phyloP scores from a whole-genome alignment of 2,329 filamentous ascomycete genomes.

The Pseudocercospora pini-densiflorae region DNA sequence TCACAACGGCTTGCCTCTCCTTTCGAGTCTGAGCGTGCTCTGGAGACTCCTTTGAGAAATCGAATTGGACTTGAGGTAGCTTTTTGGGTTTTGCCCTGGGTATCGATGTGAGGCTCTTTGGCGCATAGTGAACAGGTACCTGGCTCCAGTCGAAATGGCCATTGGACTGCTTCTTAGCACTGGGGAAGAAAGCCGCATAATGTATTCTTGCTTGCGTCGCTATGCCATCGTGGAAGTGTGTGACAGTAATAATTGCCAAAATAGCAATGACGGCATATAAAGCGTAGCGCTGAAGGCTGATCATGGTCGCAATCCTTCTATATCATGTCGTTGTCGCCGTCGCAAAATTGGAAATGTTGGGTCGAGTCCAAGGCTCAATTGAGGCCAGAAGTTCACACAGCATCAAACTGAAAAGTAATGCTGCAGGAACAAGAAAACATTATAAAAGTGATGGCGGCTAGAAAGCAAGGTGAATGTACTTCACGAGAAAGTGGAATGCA shows the following conservation, averaged over 20 bases:
- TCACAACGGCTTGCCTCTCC: conserved; percentile 45
- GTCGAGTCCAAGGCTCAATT: neutral
- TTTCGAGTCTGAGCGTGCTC: conserved; percentile 39
- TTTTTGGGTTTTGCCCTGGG: conserved; percentile 44
- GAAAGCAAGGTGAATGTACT: neutral
- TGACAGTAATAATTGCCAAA: conserved; percentile 43
- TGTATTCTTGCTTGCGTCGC: conserved; percentile 21
- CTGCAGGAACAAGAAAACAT: neutral
- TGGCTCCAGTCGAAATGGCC: conserved; percentile 46
- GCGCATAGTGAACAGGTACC: conserved; percentile 47
- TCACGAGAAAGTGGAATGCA: neutral
- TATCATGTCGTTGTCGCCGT: conserved; percentile 6
- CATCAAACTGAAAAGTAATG: neutral
- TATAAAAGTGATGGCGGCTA: neutral
- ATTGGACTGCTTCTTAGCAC: conserved; percentile 14
- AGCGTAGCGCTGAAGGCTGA: conserved; percentile 44
- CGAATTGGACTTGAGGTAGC: conserved; percentile 50
- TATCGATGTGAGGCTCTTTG: conserved; percentile 42
- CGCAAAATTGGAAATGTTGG: neutral
- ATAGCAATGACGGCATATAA: conserved; percentile 42
- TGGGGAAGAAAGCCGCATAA: conserved; percentile 25
- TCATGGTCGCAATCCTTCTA: conserved; percentile 37
- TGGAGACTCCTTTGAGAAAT: conserved; percentile 44
- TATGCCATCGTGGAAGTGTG: conserved; percentile 39
- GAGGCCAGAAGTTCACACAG: neutral